phyloP scores from a whole-genome alignment of 805 yeast species.

The Yarrowia sp. region DNA sequence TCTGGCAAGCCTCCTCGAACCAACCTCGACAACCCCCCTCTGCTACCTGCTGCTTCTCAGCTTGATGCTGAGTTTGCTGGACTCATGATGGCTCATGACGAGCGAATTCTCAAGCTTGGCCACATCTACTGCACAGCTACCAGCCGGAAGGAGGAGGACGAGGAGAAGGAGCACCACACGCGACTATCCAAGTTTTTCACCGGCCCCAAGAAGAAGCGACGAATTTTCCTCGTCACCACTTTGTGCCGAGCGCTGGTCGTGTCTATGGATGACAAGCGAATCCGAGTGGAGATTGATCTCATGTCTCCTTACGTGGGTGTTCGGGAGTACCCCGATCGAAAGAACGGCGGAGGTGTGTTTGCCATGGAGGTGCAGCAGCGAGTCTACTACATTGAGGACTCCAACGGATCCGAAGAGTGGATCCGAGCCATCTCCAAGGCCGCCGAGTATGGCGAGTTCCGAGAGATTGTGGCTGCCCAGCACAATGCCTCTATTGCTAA shows the following conservation, averaged over 20 bases:
- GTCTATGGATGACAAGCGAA: slow-evolving; percentile 36
- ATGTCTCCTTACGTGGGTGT: slow-evolving; percentile 39
- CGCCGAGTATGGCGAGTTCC: slow-evolving; percentile 33
- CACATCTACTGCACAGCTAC: slow-evolving; percentile 36
- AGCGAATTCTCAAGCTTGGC: slow-evolving; percentile 49
- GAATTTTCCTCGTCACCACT: slow-evolving; percentile 40
- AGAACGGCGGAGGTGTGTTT: slow-evolving; percentile 34
- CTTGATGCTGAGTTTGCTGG: slow-evolving; percentile 51
- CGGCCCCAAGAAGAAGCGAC: slow-evolving; percentile 34
- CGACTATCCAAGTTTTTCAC: slow-evolving; percentile 37
- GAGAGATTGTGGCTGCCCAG: slow-evolving; percentile 25
- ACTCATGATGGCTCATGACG: slow-evolving; percentile 46
- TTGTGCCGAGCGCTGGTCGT: slow-evolving; percentile 39
- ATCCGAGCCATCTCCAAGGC: slow-evolving; percentile 37
- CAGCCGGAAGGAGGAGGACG: slow-evolving; percentile 31
- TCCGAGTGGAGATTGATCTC: slow-evolving; percentile 38
- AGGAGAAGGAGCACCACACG: slow-evolving; percentile 31
- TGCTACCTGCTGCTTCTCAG: slow-evolving; percentile 45
- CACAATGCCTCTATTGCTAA: slow-evolving; percentile 22
- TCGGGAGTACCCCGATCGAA: slow-evolving; percentile 38
- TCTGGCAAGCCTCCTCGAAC: slow-evolving; percentile 14
- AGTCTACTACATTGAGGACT: slow-evolving; percentile 39
- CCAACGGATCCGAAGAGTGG: slow-evolving; percentile 39
- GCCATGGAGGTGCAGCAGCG: slow-evolving; percentile 39
- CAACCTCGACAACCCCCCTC: slow-evolving; percentile 16